Base-by-base conservation (phyloP, 192 early-diverging fungal species). In the Coemansia sp. region DNA sequence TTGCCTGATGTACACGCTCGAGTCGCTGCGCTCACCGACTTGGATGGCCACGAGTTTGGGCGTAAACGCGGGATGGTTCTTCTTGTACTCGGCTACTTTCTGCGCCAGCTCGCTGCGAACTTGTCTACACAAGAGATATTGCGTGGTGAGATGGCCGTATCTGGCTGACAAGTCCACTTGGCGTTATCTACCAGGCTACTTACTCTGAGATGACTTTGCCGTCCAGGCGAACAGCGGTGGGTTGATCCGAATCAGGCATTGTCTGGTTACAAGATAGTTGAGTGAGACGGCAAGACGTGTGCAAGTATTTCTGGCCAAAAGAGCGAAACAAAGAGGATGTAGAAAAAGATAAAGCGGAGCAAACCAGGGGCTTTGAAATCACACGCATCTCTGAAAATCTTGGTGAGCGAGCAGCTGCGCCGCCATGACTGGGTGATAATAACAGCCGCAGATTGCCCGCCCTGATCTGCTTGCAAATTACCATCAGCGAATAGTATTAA, bases 11-110 rank as follows among this genome's bases (percentile, higher is more conserved):
- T 99, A 99, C 28, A 93, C 84, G 59, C 88, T 89, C 15, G 95
- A 98, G 81, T 99, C 97, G 53, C 94, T 93, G 46, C 95, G 90
- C 26, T 60, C 84, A 38, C 97, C 97, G 15, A 99, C 91, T 82
- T 99, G 94, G 26, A 98, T 80, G 26, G 97, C 90, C 11, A 91
- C 86, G 0, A 98, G 84, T 49, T 91, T 90, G 23, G 96, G 94
- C 36, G 72, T 74, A 68, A 94, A 94, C 37, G 80, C 73, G 60
- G 89, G 87, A 62, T 92, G 82, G 42, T 72, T 68, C 23, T 56
- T 72, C 60, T 87, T 83, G 63, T 89, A 83, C 22, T 81, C 83
- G 8, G 78, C 67, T 57, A 98, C 88, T 54, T 90, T 87, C 14
- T 57, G 49, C 55, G 88, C 85, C 28, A 95, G 86, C 54, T 87